phyloP scores from a whole-genome alignment of 768 basidiomycete species.

The Kwoniella sp. region DNA sequence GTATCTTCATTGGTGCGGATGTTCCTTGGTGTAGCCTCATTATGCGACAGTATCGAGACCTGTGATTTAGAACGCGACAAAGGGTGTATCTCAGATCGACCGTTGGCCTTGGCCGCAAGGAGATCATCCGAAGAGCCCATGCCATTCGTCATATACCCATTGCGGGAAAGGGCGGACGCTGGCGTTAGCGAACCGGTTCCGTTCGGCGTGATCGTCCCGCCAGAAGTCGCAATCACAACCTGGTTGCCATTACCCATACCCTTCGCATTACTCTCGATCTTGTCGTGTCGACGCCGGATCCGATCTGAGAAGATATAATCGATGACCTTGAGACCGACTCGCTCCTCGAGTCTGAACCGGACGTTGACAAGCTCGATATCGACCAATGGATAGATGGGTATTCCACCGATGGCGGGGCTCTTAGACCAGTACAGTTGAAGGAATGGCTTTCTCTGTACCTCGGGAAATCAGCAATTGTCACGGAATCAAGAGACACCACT shows the following conservation, averaged over 20 bases:
- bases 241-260: background rate
- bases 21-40: background rate
- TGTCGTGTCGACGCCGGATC: constrained; percentile 9
- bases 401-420: constrained; percentile 87
- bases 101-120: background rate
- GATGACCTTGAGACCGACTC: constrained; percentile 73
- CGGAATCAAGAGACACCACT: background rate
- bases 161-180: background rate
- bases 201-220: background rate
- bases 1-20: constrained; percentile 31
- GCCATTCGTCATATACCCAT: background rate
- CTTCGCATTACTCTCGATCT: constrained; percentile 10
- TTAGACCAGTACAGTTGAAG: constrained; percentile 73
- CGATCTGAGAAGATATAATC: constrained; percentile 71
- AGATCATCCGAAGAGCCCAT: constrained; percentile 8
- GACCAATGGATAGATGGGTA: constrained; percentile 79
- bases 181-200: background rate
- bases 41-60: constrained; percentile 6
- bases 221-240: background rate
- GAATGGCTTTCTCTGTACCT: constrained; percentile 57
- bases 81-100: constrained; percentile 6
- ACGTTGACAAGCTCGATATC: constrained; percentile 79
- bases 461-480: background rate
- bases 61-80: constrained; percentile 14
- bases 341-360: constrained; percentile 77